Base-by-base conservation (phyloP, 257 asterid species). In the Lycium barbarum region DNA sequence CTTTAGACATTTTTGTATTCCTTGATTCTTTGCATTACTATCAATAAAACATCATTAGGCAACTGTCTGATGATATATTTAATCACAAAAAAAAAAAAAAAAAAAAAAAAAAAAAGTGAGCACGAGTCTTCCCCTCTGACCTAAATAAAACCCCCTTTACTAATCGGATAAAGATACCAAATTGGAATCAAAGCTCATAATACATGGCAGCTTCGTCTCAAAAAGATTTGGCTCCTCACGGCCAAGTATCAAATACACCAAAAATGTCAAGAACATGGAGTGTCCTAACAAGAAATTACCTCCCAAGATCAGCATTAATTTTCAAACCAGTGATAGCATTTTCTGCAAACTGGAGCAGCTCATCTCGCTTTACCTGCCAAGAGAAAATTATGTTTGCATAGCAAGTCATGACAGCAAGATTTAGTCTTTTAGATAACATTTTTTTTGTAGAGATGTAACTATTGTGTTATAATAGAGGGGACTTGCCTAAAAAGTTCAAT, bases 241-340 rank as follows among this genome's bases (percentile, higher is more conserved):
- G 61, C 10, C 18, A 5, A 20, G 59, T 6, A 11, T 22, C 35
- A 59, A 57, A 79, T 49, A 83, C 67, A 54, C 20, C 20, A 73
- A 65, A 61, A 26, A 73, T 61, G 45, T 73, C 65, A 76, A 70
- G 76, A 84, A 63, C 22, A 4, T 20, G 36, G 82, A 59, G 62
- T 13, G 66, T 22, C 26, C 71, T 59, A 47, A 63, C 13, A 51
- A 76, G 81, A 76, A 76, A 76, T 51, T 86, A 96, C 99, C 99
- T 95, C 87, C 91, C 90, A 68, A 92, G 82, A 73, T 93, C 98
- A 49, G 97, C 97, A 91, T 93, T 96, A 84, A 91, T 84, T 93
- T 96, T 96, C 93, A 96, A 86, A 62, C 99, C 99, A 84, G 98
- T 95, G 84, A 96, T 93, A 49, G 99, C 98, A 85, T 93, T 97